A percentile compares a stretch with the other conserved stretches of the same genome.
phyloP scores from a whole-genome alignment of 208 protist genomes.

The Leishmania guyanensis region DNA sequence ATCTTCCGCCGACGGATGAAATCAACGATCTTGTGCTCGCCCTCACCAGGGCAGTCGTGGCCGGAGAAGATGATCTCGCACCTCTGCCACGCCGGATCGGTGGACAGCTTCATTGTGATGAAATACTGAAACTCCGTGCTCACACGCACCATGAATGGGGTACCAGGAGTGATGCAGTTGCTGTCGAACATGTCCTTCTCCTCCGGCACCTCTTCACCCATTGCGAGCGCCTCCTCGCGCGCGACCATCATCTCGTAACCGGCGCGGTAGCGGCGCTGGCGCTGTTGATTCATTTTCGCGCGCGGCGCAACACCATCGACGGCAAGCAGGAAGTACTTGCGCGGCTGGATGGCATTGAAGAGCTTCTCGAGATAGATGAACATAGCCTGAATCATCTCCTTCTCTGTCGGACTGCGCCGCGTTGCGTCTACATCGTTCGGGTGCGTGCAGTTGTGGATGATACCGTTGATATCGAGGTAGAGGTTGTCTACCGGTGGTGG shows the following conservation, averaged over 20 bases:
- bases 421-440: slow-evolving; percentile 93
- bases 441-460: slow-evolving; percentile 99
- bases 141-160: slow-evolving; percentile 97
- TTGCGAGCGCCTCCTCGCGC: slow-evolving; percentile 62
- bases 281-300: slow-evolving; percentile 99
- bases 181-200: slow-evolving; percentile 95
- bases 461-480: slow-evolving; percentile 99
- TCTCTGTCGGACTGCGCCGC: slow-evolving; percentile 85
- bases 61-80: slow-evolving; percentile 96
- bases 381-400: slow-evolving; percentile 96
- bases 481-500: slow-evolving; percentile 98
- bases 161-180: slow-evolving; percentile 99
- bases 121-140: slow-evolving; percentile 95
- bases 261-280: slow-evolving; percentile 94
- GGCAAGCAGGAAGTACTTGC: slow-evolving; percentile 97
- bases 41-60: slow-evolving; percentile 97
- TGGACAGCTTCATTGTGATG: slow-evolving; percentile 93
- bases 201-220: slow-evolving; percentile 78
- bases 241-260: slow-evolving; percentile 91
- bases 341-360: slow-evolving; percentile 95
- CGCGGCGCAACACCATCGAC: slow-evolving; percentile 98
- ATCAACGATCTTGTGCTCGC: slow-evolving; percentile 99
- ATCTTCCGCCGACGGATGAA: slow-evolving; percentile 97
- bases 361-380: slow-evolving; percentile 98
- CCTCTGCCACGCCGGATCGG: slow-evolving; percentile 92